Evolutionary conservation across 345 rosid species (phyloP).

Genomic region (Cardiospermum halicacabum): DNA sequence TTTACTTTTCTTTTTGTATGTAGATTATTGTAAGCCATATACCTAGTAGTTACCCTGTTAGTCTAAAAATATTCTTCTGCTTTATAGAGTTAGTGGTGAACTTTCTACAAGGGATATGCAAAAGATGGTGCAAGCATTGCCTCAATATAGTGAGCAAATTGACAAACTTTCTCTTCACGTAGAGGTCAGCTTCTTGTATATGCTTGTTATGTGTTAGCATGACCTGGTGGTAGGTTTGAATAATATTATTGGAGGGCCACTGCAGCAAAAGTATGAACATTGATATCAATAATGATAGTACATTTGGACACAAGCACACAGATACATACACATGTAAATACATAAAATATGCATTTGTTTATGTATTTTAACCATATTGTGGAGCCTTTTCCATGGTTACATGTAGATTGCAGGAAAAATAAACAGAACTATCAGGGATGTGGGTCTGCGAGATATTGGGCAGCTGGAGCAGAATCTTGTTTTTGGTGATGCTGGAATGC

Average conservation of each 20-base stretch:
- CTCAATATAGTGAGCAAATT: slow-evolving; percentile 97
- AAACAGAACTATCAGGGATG: slow-evolving; percentile 67
- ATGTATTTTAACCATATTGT: too few species aligned
- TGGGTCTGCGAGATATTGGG: slow-evolving; percentile 82
- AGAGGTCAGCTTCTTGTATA: slow-evolving; percentile 53
- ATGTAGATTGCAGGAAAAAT: slow-evolving; percentile 91
- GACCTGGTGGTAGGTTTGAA: not conserved
- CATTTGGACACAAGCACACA: not conserved
- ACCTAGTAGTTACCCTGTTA: not conserved
- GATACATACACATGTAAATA: not conserved
- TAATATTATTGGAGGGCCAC: too few species aligned
- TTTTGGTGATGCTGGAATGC: slow-evolving; percentile 96
- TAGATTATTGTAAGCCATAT: not conserved
- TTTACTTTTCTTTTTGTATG: not conserved
- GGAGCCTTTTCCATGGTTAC: too few species aligned
- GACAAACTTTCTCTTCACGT: slow-evolving; percentile 99
- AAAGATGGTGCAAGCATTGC: slow-evolving; percentile 98
- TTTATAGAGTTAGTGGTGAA: slow-evolving; percentile 67
- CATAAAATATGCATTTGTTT: too few species aligned
- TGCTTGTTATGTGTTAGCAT: not conserved
- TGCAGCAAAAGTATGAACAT: too few species aligned
- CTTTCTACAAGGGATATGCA: slow-evolving; percentile 92
- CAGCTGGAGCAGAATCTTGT: slow-evolving; percentile 96
- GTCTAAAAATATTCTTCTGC: slow-evolving; percentile 9
- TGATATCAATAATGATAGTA: too few species aligned